Percentiles rank a stretch among this genome's conserved stretches.
These are phyloP conservation scores for Fusarium protoensiforme DNA, from an alignment of 2,329 filamentous ascomycete genomes.

Conservation along the genomic window DNA sequence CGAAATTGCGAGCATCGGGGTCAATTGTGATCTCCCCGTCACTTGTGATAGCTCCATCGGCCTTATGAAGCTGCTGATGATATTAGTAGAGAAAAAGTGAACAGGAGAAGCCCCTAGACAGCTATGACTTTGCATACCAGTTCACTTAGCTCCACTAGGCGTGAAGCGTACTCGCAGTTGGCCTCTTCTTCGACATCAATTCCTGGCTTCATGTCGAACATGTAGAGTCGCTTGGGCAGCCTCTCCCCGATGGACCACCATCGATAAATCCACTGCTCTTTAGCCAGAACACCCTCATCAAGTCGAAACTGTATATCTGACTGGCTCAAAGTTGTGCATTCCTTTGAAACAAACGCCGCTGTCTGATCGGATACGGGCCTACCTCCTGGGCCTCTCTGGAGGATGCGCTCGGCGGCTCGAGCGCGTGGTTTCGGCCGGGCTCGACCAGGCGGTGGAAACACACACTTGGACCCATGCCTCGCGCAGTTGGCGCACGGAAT, in stretches of 20 bases:
- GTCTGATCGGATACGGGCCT: not conserved
- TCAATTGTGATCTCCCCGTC: constrained; percentile 4
- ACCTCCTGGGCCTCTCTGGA: not conserved
- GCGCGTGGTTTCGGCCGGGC: constrained; percentile 12
- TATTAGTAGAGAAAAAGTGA: not conserved
- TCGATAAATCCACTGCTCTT: constrained; percentile 24
- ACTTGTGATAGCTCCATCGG: not conserved
- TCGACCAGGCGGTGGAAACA: constrained; percentile 19
- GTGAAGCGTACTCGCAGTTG: constrained; percentile 4
- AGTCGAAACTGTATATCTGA: not conserved
- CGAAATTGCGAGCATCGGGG: constrained; percentile 6
- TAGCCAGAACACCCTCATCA: not conserved
- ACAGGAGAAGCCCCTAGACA: not conserved
- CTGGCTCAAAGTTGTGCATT: not conserved
- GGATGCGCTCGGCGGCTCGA: not conserved
- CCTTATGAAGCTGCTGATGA: constrained; percentile 1
- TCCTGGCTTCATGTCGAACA: not conserved
- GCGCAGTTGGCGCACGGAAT: constrained; percentile 16
- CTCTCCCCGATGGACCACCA: constrained; percentile 15
- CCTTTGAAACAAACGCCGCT: not conserved
- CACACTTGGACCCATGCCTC: constrained; percentile 2
- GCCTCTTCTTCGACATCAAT: not conserved
- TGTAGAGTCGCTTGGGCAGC: constrained; percentile 7
- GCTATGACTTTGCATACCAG: constrained; percentile 4
- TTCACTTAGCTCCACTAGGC: not conserved